phyloP scores from a whole-genome alignment of 768 basidiomycete species.

The Nevesoporus exiguus region DNA sequence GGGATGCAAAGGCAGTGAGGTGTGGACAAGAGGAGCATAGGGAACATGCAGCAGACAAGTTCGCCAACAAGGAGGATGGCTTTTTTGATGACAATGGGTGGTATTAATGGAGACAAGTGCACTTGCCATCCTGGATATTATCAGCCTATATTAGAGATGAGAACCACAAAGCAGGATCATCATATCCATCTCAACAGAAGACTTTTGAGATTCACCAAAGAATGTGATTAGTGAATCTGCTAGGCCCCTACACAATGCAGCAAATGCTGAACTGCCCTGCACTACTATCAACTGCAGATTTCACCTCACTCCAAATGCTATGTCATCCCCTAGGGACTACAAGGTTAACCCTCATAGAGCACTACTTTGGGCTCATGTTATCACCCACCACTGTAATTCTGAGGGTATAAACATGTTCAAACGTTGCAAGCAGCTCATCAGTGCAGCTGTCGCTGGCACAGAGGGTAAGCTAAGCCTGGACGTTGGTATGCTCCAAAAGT shows the following conservation, averaged over 20 bases:
- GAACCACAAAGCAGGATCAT: background rate
- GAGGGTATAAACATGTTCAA: no score
- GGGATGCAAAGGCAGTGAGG: background rate
- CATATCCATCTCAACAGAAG: background rate
- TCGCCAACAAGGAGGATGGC: background rate
- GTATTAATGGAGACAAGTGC: background rate
- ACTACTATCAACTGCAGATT: no score
- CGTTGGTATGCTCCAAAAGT: background rate
- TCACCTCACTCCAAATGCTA: background rate
- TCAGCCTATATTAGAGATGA: no score
- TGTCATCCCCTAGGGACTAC: background rate
- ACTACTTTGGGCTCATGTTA: background rate
- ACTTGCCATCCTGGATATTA: background rate
- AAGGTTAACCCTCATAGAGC: background rate
- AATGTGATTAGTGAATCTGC: no score
- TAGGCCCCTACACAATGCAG: no score
- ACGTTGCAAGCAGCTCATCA: background rate
- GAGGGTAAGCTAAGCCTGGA: background rate
- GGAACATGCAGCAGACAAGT: background rate
- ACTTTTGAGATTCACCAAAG: no score
- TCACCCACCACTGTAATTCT: background rate
- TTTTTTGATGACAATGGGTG: background rate
- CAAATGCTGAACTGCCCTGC: background rate
- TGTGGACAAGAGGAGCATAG: background rate
- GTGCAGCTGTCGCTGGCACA: background rate